phyloP scores from a whole-genome alignment of 352 stramenopile genomes.

The Phytophthora litchii region DNA sequence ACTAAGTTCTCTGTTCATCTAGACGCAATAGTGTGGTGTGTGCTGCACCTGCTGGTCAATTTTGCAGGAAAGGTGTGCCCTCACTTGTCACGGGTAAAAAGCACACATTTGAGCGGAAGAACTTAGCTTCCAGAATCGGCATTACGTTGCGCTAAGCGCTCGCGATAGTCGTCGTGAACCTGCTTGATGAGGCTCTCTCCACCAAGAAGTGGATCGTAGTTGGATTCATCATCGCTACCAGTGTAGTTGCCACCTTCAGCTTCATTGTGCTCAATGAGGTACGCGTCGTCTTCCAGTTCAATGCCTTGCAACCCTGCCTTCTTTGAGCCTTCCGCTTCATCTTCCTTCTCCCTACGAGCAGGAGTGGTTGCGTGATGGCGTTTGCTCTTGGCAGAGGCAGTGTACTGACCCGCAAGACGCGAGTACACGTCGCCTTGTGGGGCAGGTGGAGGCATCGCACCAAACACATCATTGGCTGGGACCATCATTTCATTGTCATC shows the following conservation, averaged over 20 bases:
- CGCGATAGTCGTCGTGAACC: constrained; percentile 79
- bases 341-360: constrained; percentile 39
- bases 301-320: constrained; percentile 26
- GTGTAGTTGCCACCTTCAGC: constrained; percentile 35
- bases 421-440: constrained; percentile 82
- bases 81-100: constrained; percentile 7
- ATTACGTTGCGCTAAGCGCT: constrained; percentile 65
- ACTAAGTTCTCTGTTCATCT: constrained; percentile 27
- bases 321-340: constrained; percentile 37
- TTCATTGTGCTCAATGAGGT: constrained; percentile 30
- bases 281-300: constrained; percentile 33
- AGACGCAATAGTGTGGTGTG: constrained; percentile 18
- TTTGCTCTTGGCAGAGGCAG: constrained; percentile 82
- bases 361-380: constrained; percentile 49
- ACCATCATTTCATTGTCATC: constrained; percentile 30
- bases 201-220: constrained; percentile 73
- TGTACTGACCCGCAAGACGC: constrained; percentile 81
- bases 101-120: background rate
- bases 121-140: constrained; percentile 19
- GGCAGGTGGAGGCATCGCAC: constrained; percentile 52
- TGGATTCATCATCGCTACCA: constrained; percentile 58
- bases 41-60: background rate
- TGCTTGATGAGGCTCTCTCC: constrained; percentile 67
- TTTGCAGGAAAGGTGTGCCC: constrained; percentile 3
- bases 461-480: constrained; percentile 20